Evolutionary conservation across 441 rosid genomes (phyloP), one percentile per base, ranked within the genome.

Genomic region (Eutrema salsugineum): DNA sequence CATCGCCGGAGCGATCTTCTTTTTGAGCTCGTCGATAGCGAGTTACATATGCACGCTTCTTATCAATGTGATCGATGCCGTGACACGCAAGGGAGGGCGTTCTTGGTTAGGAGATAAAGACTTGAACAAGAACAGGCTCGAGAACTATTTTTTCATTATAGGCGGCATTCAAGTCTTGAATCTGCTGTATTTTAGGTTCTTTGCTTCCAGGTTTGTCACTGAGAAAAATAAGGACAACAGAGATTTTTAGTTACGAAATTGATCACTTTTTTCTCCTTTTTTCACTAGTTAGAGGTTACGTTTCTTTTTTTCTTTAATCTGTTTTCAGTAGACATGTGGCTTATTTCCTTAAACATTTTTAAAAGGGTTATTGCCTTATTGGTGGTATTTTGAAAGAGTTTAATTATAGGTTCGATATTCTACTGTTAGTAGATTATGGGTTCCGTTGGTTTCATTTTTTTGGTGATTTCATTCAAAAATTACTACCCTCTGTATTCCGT

Each of bases 1-100:
- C 0, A 77, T 87, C 1, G 87, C 89, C 0, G 93, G 93, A 55
- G 91, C 95, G 0, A 36, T 84, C 15, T 87, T 85, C 66, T 89
- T 81, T 35, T 84, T 86, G 59, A 85, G 86, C 59, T 74, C 77
- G 19, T 85, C 89, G 3, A 55, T 65, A 38, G 77, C 84, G 8
- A 81, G 78, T 75, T 85, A 81, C 43, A 12, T 76, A 11, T 67
- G 83, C 71, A 73, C 84, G 11, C 66, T 80, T 6, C 65, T 81
- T 12, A 77, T 81, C 12, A 76, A 71, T 59, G 48, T 81, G 32
- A 77, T 83, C 6, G 81, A 80, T 44, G 3, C 1, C 1, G 38
- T 53, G n/a, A 79, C 83, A 2, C 39, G 63, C 16, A 59, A 56
- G 64, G 55, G n/a, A 5, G 70, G 77, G 12, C 30, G 56, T 11